These are phyloP conservation scores for Plantago major DNA, from an alignment of 257 asterid species.

Conservation along the genomic window DNA sequence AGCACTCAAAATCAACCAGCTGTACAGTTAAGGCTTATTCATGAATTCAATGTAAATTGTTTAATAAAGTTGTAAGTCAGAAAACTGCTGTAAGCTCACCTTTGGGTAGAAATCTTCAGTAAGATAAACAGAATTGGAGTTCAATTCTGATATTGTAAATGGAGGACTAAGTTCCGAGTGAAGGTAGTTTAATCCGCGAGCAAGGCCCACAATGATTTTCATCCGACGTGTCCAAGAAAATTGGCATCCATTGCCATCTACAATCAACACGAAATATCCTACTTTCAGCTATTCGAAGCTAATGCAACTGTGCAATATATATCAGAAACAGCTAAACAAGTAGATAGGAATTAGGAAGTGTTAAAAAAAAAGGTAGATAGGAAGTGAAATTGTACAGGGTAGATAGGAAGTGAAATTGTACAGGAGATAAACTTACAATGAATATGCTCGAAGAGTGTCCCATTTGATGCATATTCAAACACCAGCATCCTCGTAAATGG, in stretches of 20 bases:
- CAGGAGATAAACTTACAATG: slow-evolving; percentile 49
- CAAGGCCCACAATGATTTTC: slow-evolving; percentile 72
- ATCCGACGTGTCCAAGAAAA: slow-evolving; percentile 82
- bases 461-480: slow-evolving; percentile 88
- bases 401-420: background rate
- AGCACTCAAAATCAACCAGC: slow-evolving; percentile 55
- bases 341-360: no score
- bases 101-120: slow-evolving; percentile 94
- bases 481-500: slow-evolving; percentile 91
- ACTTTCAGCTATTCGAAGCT: slow-evolving; percentile 16
- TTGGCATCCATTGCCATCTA: slow-evolving; percentile 82
- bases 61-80: no score
- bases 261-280: slow-evolving; percentile 19
- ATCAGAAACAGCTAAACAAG: background rate
- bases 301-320: background rate
- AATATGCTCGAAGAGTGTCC: slow-evolving; percentile 83
- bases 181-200: slow-evolving; percentile 70
- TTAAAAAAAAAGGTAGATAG: no score
- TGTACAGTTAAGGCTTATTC: slow-evolving; percentile 18
- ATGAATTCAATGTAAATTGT: no score
- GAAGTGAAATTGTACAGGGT: background rate
- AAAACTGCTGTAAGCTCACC: slow-evolving; percentile 29
- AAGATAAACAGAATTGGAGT: slow-evolving; percentile 61
- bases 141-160: slow-evolving; percentile 57
- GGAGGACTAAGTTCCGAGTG: slow-evolving; percentile 68